phyloP scores from a whole-genome alignment of 78 protist genomes.

The slime mould (Dictyostelium discoideum) region dicty_2.7 NC_007088.5:7128501-7129000 shows the following conservation, averaged over 20 bases:
- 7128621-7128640: constrained; percentile 43
- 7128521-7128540: constrained; percentile 56
- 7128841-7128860: constrained; percentile 42
- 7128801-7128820: constrained; percentile 43
- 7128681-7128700: constrained; percentile 79
- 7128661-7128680: constrained; percentile 58
- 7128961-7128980: background rate
- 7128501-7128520: constrained; percentile 27
- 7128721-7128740: constrained; percentile 62
- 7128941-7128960: background rate
- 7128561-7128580: constrained; percentile 45
- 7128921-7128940: constrained; percentile 29
- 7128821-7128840: constrained; percentile 59
- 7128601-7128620: constrained; percentile 25
- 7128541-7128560: constrained; percentile 56
- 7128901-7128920: constrained; percentile 19
- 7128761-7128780: constrained; percentile 21
- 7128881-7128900: background rate
- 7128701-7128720: constrained; percentile 27
- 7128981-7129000: constrained; percentile 67
- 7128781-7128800: background rate
- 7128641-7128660: constrained; percentile 37
- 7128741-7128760: constrained; percentile 39
- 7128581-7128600: constrained; percentile 53
- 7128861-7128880: constrained; percentile 24